phyloP scores from a whole-genome alignment of 495 filamentous ascomycete genomes.

The Talaromyces stipitatus region DNA sequence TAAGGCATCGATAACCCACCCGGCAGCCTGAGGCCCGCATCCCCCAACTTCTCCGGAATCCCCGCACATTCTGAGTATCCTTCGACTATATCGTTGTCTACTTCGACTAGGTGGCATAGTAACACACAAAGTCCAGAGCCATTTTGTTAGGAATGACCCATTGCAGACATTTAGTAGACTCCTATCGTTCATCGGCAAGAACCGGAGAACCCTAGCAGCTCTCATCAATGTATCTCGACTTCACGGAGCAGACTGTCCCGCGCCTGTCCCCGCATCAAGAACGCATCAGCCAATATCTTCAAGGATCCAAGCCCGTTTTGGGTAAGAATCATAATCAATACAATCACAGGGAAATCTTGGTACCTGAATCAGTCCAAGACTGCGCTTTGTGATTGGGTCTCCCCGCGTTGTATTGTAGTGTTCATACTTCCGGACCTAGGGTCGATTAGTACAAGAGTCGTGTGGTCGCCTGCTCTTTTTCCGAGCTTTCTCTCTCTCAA shows the following conservation, averaged over 20 bases:
- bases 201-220: neutral
- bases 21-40: neutral
- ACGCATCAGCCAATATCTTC: neutral
- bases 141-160: too few relatives aligned
- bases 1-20: too few relatives aligned
- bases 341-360: neutral
- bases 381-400: neutral
- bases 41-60: neutral
- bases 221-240: neutral
- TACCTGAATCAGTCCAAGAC: neutral
- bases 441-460: neutral
- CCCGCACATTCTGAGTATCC: neutral
- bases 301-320: neutral
- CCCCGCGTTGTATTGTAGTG: neutral
- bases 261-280: neutral
- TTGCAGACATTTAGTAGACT: too few relatives aligned
- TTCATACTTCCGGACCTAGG: neutral
- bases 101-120: too few relatives aligned
- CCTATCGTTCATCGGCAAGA: slow-evolving; percentile 4
- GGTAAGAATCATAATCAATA: neutral
- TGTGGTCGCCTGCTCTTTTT: neutral
- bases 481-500: neutral
- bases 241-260: slow-evolving; percentile 8
- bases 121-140: too few relatives aligned
- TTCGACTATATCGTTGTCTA: too few relatives aligned